Evolutionary conservation across 2,329 filamentous ascomycete genomes (phyloP).

Genomic region (Fusarium nurragi): DNA sequence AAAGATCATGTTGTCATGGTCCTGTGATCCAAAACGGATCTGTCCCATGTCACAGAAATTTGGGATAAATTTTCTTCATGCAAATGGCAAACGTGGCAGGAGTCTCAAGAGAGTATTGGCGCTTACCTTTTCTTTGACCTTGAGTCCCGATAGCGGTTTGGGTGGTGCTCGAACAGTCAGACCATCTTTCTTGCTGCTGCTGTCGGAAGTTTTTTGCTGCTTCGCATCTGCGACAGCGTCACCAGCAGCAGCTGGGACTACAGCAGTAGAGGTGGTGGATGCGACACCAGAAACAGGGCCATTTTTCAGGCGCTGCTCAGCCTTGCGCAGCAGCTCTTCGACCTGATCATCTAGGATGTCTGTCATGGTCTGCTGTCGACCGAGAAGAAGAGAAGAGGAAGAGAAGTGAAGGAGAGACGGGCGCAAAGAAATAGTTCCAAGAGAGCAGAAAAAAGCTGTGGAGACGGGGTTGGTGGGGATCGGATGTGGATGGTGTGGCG

Average conservation of each 20-base stretch:
- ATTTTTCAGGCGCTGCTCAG: constrained; percentile 48
- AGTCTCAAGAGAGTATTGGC: neutral
- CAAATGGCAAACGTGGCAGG: constrained; percentile 33
- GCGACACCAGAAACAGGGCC: constrained; percentile 28
- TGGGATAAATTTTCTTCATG: constrained; percentile 54
- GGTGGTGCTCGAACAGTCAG: constrained; percentile 41
- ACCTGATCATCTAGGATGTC: constrained; percentile 45
- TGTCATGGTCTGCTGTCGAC: constrained; percentile 45
- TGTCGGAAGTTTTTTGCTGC: constrained; percentile 31
- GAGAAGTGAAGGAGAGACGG: constrained; percentile 21
- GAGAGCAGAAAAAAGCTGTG: constrained; percentile 31
- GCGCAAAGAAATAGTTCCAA: constrained; percentile 35
- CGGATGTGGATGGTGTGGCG: neutral
- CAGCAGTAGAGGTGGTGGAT: constrained; percentile 20
- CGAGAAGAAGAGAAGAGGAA: constrained; percentile 19
- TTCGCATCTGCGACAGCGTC: constrained; percentile 23
- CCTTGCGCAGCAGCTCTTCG: constrained; percentile 47
- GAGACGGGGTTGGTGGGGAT: constrained; percentile 4
- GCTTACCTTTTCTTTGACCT: constrained; percentile 45
- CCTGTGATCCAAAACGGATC: constrained; percentile 54
- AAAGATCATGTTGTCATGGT: constrained; percentile 69
- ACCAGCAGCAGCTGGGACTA: constrained; percentile 27
- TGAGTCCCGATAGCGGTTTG: constrained; percentile 35
- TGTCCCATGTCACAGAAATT: constrained; percentile 52
- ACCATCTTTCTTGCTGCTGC: constrained; percentile 39